A percentile compares a stretch with the other conserved stretches of the same genome.
These are phyloP conservation scores for Chaetothyriales sp. DNA, from an alignment of 2,329 filamentous ascomycete genomes.

Conservation along the genomic window DNA sequence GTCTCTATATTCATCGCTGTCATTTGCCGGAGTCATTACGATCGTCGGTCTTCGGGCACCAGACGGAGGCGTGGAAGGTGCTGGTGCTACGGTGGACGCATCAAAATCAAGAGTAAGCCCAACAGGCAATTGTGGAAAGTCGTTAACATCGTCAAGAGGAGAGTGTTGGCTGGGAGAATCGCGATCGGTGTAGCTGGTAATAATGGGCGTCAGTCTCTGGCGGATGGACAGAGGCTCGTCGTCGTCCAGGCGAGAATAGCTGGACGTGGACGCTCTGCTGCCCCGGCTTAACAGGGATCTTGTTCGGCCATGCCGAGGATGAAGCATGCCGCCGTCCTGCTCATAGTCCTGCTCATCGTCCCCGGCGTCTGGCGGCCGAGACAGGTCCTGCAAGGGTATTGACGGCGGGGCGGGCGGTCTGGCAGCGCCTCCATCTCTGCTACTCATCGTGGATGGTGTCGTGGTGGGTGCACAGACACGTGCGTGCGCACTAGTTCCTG, in stretches of 20 bases:
- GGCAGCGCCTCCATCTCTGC: not conserved
- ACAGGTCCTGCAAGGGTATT: constrained; percentile 59
- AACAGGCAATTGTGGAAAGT: constrained; percentile 31
- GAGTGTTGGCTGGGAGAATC: constrained; percentile 22
- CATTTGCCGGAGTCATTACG: constrained; percentile 18
- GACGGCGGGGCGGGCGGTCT: constrained; percentile 28
- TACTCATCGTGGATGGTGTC: not conserved
- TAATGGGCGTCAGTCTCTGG: not conserved
- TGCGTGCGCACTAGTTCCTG: not conserved
- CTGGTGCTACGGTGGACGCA: constrained; percentile 11
- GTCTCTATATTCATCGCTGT: constrained; percentile 17
- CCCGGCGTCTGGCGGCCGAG: constrained; percentile 24
- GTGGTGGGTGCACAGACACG: not conserved
- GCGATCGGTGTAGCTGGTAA: not conserved
- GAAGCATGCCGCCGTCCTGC: constrained; percentile 17
- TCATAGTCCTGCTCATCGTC: constrained; percentile 20
- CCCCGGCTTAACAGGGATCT: constrained; percentile 33
- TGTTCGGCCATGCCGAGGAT: constrained; percentile 25
- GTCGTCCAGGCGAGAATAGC: constrained; percentile 14
- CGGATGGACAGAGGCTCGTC: constrained; percentile 7
- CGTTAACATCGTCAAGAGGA: constrained; percentile 25
- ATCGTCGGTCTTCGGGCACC: constrained; percentile 15
- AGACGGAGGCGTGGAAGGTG: constrained; percentile 13
- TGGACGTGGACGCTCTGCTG: constrained; percentile 24
- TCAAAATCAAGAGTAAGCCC: constrained; percentile 31